phyloP scores from a whole-genome alignment of 306 rosid genomes.

The Biancaea sappan region DNA sequence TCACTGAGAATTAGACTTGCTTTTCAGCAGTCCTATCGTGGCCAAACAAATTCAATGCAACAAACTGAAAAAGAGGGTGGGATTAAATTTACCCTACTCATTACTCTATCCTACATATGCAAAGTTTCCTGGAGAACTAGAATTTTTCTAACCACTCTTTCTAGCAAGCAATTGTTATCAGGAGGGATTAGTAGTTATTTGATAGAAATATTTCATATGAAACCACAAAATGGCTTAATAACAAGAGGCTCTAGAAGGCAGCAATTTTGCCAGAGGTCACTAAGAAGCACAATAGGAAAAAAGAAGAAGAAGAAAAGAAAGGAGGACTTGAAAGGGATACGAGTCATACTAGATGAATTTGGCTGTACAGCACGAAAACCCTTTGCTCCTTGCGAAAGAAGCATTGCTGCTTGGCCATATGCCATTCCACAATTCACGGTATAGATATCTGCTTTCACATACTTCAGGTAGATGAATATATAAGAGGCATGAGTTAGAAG shows the following conservation, averaged over 20 bases:
- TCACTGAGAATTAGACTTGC: neutral
- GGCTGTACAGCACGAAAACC: slow-evolving; percentile 88
- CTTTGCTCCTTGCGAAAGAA: slow-evolving; percentile 80
- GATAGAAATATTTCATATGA: slow-evolving; percentile 1
- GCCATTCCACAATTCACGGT: slow-evolving; percentile 93
- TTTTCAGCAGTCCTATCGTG: no score
- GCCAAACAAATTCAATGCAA: neutral
- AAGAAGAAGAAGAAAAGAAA: slow-evolving; percentile 21
- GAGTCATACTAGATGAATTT: slow-evolving; percentile 67
- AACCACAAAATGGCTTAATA: slow-evolving; percentile 7
- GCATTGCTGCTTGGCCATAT: slow-evolving; percentile 95
- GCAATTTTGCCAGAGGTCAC: slow-evolving; percentile 15
- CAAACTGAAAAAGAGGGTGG: neutral
- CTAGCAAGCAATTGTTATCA: neutral
- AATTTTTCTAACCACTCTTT: slow-evolving; percentile 8
- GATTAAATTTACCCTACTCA: neutral
- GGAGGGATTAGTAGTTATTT: neutral
- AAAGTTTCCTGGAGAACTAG: neutral
- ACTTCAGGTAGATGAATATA: slow-evolving; percentile 46
- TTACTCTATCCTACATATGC: neutral
- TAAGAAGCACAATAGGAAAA: neutral
- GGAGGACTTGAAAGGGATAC: slow-evolving; percentile 29
- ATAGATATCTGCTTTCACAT: slow-evolving; percentile 77
- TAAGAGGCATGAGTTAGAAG: slow-evolving; percentile 5
- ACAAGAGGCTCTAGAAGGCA: slow-evolving; percentile 15